These are phyloP conservation scores for Rutidosis leptorrhynchoides DNA, from an alignment of 129 eudicot genomes.

Conservation along the genomic window DNA sequence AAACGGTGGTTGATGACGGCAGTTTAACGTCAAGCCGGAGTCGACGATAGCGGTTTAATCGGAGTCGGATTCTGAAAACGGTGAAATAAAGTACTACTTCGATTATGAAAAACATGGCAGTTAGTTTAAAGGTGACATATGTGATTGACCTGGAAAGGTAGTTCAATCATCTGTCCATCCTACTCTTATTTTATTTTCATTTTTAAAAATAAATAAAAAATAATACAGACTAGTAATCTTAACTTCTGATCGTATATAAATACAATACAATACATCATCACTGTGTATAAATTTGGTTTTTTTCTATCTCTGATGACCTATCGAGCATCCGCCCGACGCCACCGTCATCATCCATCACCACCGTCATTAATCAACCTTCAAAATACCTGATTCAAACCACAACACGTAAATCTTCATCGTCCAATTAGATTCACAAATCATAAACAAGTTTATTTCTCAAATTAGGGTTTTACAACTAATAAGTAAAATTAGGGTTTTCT, in stretches of 20 bases:
- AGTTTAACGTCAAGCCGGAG: no score
- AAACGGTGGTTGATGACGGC: no score
- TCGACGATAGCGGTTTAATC: no score
- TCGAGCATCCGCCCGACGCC: constrained; percentile 17
- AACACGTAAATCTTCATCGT: constrained; percentile 6
- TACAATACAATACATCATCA: neutral
- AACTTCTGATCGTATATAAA: neutral
- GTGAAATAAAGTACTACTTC: no score
- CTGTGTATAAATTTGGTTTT: neutral
- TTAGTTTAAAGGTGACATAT: constrained; percentile 17
- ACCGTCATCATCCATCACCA: constrained; percentile 14
- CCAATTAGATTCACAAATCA: constrained; percentile 20
- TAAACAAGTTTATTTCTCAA: constrained; percentile 17
- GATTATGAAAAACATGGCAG: no score
- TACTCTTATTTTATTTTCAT: no score
- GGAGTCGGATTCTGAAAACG: no score
- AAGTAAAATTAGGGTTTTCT: constrained; percentile 31
- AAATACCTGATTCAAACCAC: constrained; percentile 16
- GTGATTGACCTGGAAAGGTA: neutral
- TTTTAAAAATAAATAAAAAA: no score
- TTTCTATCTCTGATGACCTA: constrained; percentile 26
- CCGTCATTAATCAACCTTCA: constrained; percentile 8
- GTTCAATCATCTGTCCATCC: constrained; percentile 13
- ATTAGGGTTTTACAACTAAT: constrained; percentile 31
- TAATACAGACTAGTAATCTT: no score